A percentile compares a stretch with the other conserved stretches of the same genome.
These are phyloP conservation scores for Omphalotus olearius DNA, from an alignment of 1,284 basidiomycete species.

Conservation along the genomic window DNA sequence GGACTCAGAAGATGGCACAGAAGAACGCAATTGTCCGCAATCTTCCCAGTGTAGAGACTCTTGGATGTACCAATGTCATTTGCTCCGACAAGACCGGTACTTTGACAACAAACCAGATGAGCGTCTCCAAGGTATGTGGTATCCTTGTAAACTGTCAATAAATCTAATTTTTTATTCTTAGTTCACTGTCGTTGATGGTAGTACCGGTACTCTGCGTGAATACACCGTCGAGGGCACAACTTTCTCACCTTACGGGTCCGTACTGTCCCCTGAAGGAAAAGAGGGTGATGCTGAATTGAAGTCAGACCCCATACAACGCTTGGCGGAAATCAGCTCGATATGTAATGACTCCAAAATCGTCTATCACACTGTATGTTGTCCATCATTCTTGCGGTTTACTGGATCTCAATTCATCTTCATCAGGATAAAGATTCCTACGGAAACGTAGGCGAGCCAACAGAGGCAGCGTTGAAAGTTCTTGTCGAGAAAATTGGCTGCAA, in stretches of 20 bases:
- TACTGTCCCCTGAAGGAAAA: slow-evolving; percentile 65
- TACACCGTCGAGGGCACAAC: slow-evolving; percentile 87
- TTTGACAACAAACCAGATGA: slow-evolving; percentile 95
- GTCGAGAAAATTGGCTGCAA: slow-evolving; percentile 83
- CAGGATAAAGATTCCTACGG: slow-evolving; percentile 79
- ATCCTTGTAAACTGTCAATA: background rate
- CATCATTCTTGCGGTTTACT: background rate
- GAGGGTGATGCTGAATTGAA: slow-evolving; percentile 51
- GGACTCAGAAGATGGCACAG: slow-evolving; percentile 97
- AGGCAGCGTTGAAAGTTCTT: slow-evolving; percentile 90
- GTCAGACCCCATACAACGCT: slow-evolving; percentile 72
- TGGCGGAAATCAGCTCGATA: slow-evolving; percentile 86
- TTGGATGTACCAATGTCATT: slow-evolving; percentile 95
- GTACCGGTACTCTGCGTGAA: slow-evolving; percentile 53
- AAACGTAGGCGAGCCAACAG: slow-evolving; percentile 95
- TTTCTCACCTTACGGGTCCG: slow-evolving; percentile 77
- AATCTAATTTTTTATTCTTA: slow-evolving; percentile 23
- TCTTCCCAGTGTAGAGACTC: slow-evolving; percentile 93
- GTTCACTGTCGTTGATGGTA: slow-evolving; percentile 73
- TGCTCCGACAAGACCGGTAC: slow-evolving; percentile 98
- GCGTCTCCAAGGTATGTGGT: slow-evolving; percentile 67
- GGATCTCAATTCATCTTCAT: background rate
- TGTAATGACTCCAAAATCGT: slow-evolving; percentile 92
- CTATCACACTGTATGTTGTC: slow-evolving; percentile 67
- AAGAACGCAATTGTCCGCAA: slow-evolving; percentile 96